Evolutionary conservation across 2,329 filamentous ascomycete genomes (phyloP).

Genomic region (Keithomyces neogunnii): DNA sequence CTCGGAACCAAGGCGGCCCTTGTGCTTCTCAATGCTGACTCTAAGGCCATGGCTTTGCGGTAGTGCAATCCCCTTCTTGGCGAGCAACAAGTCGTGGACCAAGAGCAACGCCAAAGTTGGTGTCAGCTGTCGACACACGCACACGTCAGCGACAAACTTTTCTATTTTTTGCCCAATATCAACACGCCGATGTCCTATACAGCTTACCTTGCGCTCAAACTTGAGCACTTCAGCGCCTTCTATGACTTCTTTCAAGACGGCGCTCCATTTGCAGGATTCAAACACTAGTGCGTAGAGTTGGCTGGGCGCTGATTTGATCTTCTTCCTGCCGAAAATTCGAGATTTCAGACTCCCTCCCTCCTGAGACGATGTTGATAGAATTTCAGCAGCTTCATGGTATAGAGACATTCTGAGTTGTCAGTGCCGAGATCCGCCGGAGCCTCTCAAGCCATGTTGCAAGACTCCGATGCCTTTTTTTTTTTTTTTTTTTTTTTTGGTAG

Average conservation of each 20-base stretch:
- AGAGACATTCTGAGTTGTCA: constrained; percentile 63
- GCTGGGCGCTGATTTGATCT: constrained; percentile 66
- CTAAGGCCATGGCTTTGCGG: constrained; percentile 72
- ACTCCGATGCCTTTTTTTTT: background rate
- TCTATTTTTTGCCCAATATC: too few species aligned
- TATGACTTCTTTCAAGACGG: constrained; percentile 79
- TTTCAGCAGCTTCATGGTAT: constrained; percentile 80
- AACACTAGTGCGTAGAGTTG: constrained; percentile 82
- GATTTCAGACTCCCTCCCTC: constrained; percentile 78
- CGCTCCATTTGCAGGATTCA: constrained; percentile 87
- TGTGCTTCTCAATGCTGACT: constrained; percentile 69
- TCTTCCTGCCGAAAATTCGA: constrained; percentile 66
- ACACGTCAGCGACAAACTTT: constrained; percentile 1
- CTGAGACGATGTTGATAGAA: constrained; percentile 50
- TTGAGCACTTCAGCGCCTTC: constrained; percentile 68
- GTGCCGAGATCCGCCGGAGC: too few species aligned
- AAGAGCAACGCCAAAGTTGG: constrained; percentile 74
- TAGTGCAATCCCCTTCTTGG: constrained; percentile 75
- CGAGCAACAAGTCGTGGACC: constrained; percentile 75
- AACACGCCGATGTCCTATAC: background rate
- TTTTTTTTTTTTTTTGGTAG: background rate
- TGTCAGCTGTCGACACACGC: constrained; percentile 50
- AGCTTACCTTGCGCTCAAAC: constrained; percentile 72
- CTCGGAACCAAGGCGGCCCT: constrained; percentile 70
- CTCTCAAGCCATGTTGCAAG: background rate